A percentile compares a stretch with the other conserved stretches of the same genome.
These are phyloP conservation scores for Botrytis squamosa DNA, from an alignment of 2,329 filamentous ascomycete species.

Conservation along the genomic window DNA sequence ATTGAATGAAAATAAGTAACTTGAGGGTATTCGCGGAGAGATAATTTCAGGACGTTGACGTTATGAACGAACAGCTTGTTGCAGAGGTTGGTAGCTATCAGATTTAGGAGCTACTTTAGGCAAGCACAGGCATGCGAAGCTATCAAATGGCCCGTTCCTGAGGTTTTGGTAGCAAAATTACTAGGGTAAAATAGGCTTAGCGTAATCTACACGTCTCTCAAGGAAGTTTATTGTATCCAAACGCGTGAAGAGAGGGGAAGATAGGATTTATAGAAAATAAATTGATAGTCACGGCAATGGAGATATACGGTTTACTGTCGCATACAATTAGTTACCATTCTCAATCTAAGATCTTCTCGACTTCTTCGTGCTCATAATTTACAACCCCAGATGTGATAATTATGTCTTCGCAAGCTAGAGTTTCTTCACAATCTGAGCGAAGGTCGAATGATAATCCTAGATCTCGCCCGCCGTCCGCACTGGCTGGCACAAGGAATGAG, in stretches of 20 bases:
- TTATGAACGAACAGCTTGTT: constrained; percentile 18
- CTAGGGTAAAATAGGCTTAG: constrained; percentile 14
- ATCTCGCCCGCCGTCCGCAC: constrained; percentile 36
- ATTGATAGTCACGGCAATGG: constrained; percentile 14
- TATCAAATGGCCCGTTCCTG: constrained; percentile 17
- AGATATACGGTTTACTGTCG: constrained; percentile 14
- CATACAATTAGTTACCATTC: constrained; percentile 10
- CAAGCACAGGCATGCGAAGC: constrained; percentile 25
- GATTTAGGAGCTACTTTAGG: constrained; percentile 21
- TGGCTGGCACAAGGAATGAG: constrained; percentile 28
- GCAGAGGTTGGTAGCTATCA: constrained; percentile 20
- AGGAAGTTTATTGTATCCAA: constrained; percentile 18
- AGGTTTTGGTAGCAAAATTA: neutral
- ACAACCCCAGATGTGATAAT: constrained; percentile 33
- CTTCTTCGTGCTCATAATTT: constrained; percentile 15
- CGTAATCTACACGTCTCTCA: constrained; percentile 13
- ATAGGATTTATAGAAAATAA: constrained; percentile 3
- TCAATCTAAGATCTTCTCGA: constrained; percentile 5
- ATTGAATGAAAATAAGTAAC: neutral
- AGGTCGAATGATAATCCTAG: constrained; percentile 35
- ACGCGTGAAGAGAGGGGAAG: constrained; percentile 13
- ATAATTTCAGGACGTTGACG: constrained; percentile 15
- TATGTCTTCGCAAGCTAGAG: constrained; percentile 40
- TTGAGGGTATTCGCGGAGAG: constrained; percentile 6
- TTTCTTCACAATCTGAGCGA: constrained; percentile 36